phyloP scores from a whole-genome alignment of 306 rosid genomes.

The Abrus pulchellus region DNA sequence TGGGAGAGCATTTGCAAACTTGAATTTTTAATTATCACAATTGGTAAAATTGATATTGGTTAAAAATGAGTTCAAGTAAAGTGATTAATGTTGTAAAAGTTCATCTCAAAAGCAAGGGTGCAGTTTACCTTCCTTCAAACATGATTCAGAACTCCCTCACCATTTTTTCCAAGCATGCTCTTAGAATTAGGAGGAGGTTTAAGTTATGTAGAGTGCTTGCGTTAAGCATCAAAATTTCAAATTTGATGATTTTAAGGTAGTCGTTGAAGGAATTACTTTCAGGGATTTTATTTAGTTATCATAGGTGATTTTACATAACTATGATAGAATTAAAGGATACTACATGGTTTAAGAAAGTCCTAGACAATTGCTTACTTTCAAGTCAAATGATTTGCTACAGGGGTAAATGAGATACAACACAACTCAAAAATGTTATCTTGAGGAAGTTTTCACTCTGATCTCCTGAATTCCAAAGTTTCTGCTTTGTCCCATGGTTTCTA shows the following conservation, averaged over 20 bases:
- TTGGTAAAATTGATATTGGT: not conserved
- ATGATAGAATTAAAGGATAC: not conserved
- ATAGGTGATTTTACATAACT: not conserved
- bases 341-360: not conserved
- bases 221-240: no score
- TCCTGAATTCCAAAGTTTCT: not conserved
- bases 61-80: not conserved
- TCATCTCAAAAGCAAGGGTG: not conserved
- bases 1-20: not conserved
- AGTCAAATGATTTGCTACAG: not conserved
- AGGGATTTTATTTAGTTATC: not conserved
- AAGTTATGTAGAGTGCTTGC: no score
- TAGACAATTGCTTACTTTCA: not conserved
- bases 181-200: not conserved
- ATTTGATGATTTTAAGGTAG: no score
- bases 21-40: not conserved
- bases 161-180: not conserved
- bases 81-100: not conserved
- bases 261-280: not conserved
- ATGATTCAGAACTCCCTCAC: not conserved
- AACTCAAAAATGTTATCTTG: not conserved
- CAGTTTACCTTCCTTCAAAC: not conserved
- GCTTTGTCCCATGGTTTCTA: constrained; percentile 10
- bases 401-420: not conserved
- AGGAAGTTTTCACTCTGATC: not conserved